Percentiles rank a stretch among this genome's conserved stretches.
phyloP scores from a whole-genome alignment of 176 grass and related monocot species.

The Rhynchospora pubera region DNA sequence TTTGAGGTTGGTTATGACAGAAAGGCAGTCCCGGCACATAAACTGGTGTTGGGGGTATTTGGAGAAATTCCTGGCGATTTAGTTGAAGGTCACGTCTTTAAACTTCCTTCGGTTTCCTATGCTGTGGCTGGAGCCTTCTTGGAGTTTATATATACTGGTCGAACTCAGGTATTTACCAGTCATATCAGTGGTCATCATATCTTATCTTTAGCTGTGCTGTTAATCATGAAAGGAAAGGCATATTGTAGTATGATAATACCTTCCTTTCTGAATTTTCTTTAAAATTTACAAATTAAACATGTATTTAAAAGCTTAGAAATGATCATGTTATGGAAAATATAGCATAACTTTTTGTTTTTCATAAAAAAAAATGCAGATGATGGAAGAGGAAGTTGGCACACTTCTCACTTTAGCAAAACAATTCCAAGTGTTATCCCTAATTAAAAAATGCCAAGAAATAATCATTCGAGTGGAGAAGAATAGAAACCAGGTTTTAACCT shows the following conservation, averaged over 20 bases:
- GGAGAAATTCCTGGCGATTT: constrained; percentile 57
- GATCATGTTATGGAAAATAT: not conserved
- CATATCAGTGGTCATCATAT: not conserved
- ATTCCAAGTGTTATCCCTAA: constrained; percentile 62
- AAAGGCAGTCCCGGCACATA: constrained; percentile 70
- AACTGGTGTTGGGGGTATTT: constrained; percentile 53
- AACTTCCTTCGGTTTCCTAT: constrained; percentile 61
- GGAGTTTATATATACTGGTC: constrained; percentile 74
- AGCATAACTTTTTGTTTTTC: constrained; percentile 16
- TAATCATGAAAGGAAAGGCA: not conserved
- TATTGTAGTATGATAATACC: not conserved
- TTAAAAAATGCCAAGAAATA: constrained; percentile 57
- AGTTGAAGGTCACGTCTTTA: constrained; percentile 28
- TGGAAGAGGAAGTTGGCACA: constrained; percentile 34
- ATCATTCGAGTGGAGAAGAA: constrained; percentile 33
- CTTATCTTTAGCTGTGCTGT: not conserved
- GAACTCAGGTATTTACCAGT: constrained; percentile 54
- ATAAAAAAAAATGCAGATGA: constrained; percentile 36
- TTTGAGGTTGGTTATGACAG: constrained; percentile 62
- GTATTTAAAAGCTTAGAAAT: not conserved
- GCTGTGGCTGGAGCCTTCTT: constrained; percentile 61
- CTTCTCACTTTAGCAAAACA: constrained; percentile 51
- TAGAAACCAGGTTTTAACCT: constrained; percentile 7
- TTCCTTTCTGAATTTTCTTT: not conserved
- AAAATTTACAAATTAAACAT: not conserved